Base-by-base conservation (phyloP, 768 basidiomycete species). In the Floccularia luteovirens region DNA sequence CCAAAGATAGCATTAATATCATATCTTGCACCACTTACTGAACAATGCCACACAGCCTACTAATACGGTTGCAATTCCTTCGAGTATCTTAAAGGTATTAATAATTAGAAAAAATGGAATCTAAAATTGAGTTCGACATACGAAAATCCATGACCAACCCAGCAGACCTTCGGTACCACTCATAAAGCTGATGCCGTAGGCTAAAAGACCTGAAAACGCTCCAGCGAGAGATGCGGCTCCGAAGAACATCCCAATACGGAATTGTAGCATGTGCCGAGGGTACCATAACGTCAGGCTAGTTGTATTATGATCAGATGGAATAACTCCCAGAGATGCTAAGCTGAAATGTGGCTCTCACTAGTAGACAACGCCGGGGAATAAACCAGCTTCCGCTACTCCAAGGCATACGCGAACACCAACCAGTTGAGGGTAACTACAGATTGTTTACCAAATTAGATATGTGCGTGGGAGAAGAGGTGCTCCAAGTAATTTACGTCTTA, bases 331-430 rank as follows among this genome's bases (percentile, higher is more conserved):
- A n/a, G n/a, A 39, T n/a, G 16, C 31, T 12, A 5, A 6, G 14
- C 34, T 19, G 5, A 6, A 33, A 23, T 25, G 17, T 3, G 22
- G 10, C 11, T 54, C 70, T 32, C 41, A 82, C 82, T 82, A 86
- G 61, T 82, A 88, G 0, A 74, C 71, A 7, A 85, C 78, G 19
- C 82, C 82, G 8, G 84, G 82, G 55, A 81, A 86, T 7, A 84
- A 52, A 2, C 84, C 82, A 3, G 80, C 77, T 57, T 87, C 84
- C 0, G 79, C 71, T 2, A 80, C 51, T 2, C 83, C 84, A 0
- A 85, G 70, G 43, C 70, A 73, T 5, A 77, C 57, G 7, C 80
- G 71, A 7, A 63, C 65, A 14, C 68, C 79, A 10, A 80, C 69
- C 11, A 83, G 69, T 50, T 82, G 72, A 6, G 70, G 70, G 49